phyloP scores from a whole-genome alignment of 1,284 basidiomycete genomes.

The Xerocomus minutiporus region DNA sequence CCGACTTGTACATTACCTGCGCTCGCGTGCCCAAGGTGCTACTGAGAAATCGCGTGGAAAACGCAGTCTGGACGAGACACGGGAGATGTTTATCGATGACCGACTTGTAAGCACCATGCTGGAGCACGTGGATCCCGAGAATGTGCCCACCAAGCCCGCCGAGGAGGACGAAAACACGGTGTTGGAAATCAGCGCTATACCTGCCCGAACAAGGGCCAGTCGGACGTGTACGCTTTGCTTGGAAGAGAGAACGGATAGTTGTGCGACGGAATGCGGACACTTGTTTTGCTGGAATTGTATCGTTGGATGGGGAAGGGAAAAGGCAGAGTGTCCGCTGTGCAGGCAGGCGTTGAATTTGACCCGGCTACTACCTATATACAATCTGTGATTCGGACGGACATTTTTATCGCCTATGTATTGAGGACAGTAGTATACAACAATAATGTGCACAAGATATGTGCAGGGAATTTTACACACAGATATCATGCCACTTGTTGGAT shows the following conservation, averaged over 20 bases:
- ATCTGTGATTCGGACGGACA: slow-evolving; percentile 47
- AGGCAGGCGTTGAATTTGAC: slow-evolving; percentile 74
- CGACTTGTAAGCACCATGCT: slow-evolving; percentile 58
- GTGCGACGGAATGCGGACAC: slow-evolving; percentile 91
- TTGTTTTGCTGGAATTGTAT: slow-evolving; percentile 94
- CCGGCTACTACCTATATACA: slow-evolving; percentile 78
- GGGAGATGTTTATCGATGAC: slow-evolving; percentile 62
- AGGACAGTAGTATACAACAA: slow-evolving; percentile 21
- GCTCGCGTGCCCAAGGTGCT: slow-evolving; percentile 22
- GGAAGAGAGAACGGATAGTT: slow-evolving; percentile 74
- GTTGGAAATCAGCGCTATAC: slow-evolving; percentile 54
- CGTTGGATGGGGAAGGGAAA: slow-evolving; percentile 83
- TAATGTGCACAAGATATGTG: neutral
- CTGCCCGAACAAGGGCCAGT: slow-evolving; percentile 49
- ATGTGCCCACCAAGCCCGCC: slow-evolving; percentile 48
- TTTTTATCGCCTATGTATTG: slow-evolving; percentile 5
- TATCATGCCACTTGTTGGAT: slow-evolving; percentile 67
- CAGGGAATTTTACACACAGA: slow-evolving; percentile 15
- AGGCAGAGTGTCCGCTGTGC: slow-evolving; percentile 87
- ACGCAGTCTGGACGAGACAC: slow-evolving; percentile 30
- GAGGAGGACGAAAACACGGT: slow-evolving; percentile 68
- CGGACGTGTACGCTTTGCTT: slow-evolving; percentile 84
- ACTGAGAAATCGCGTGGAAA: slow-evolving; percentile 32
- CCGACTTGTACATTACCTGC: slow-evolving; percentile 49
- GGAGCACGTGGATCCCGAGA: slow-evolving; percentile 49